Base-by-base conservation (phyloP, 768 basidiomycete genomes). In the Postia placenta region DNA sequence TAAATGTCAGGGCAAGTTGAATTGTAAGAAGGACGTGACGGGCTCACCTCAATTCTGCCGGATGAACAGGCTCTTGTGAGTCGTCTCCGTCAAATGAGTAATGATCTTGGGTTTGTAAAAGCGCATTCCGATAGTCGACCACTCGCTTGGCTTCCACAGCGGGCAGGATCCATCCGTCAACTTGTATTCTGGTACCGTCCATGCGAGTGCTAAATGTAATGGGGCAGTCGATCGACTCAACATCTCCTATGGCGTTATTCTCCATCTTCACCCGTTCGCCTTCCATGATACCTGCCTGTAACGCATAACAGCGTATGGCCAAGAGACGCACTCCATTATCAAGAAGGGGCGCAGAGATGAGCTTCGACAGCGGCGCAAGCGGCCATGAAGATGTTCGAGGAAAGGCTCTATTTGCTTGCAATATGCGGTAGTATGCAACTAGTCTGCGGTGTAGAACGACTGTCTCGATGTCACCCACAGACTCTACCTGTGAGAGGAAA, bases 81-180 rank as follows among this genome's bases (percentile, higher is more conserved):
- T 72, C 71, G 22, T 52, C 66, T 7, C 67, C 69, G 12, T 74
- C 70, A 25, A 43, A 47, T 2, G 58, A 60, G 59, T 80, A 83
- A 59, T 75, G 85, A 47, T 75, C 71, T 33, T 72, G 60, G 2
- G 60, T 53, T 0, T 70, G 60, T 0, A 59, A 59, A 27, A 84
- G 64, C 9, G 65, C 65, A 37, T 75, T 68, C 38, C 87, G 71
- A 30, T 67, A 66, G 17, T 78, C 70, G 41, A 69, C 66, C 2
- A 91, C 65, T 43, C 92, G 73, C 51, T 77, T 67, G 12, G 73
- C 64, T 60, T 96, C 94, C 24, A 86, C 49, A 3, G 82, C 64
- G 3, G 89, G 86, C 55, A 95, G 62, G 23, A 94, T 68, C 92
- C 92, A 95, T 11, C 85, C 89, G 65, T 95, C 90, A 23, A 81